These are phyloP conservation scores for Citeromyces siamensis DNA, from an alignment of 1,139 yeast genomes.

Conservation along the genomic window DNA sequence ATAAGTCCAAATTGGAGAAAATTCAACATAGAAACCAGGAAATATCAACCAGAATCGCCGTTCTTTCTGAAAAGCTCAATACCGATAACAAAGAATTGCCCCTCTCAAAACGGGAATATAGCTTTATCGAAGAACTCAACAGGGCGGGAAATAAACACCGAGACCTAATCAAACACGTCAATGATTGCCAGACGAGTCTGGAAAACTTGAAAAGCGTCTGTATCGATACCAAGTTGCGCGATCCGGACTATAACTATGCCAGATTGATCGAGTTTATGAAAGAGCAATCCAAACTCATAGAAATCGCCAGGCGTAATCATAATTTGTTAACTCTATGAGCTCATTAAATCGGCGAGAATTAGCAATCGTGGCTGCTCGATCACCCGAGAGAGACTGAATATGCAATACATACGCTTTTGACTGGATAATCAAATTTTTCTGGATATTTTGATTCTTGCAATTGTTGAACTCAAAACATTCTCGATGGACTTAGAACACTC, in stretches of 20 bases:
- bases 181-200: neutral
- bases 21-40: neutral
- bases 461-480: too few species aligned
- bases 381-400: too few species aligned
- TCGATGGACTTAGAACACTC: too few species aligned
- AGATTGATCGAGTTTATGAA: neutral
- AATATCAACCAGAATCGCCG: neutral
- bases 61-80: neutral
- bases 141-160: neutral
- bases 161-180: neutral
- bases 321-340: neutral
- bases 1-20: neutral
- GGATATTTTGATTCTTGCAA: too few species aligned
- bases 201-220: neutral
- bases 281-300: constrained; percentile 1
- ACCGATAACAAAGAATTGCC: neutral
- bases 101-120: neutral
- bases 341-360: too few species aligned
- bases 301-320: neutral
- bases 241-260: neutral
- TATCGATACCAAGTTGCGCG: neutral
- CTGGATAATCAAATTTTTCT: too few species aligned
- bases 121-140: neutral
- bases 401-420: too few species aligned
- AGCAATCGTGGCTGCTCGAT: too few species aligned